Base-by-base conservation (phyloP, 345 rosid species). In the Eucalyptus fibrosa region DNA sequence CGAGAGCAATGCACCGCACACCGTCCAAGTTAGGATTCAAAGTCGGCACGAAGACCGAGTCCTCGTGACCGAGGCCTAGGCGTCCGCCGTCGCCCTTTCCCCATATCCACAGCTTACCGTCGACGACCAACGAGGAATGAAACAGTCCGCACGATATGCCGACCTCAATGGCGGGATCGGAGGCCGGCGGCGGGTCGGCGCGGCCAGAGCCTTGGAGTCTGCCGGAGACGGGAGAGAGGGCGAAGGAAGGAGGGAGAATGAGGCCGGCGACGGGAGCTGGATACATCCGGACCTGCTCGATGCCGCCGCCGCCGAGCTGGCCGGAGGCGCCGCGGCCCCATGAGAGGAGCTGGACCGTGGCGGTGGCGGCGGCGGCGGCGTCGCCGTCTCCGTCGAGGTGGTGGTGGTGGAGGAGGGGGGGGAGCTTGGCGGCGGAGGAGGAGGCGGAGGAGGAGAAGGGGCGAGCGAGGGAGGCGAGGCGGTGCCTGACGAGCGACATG, bases 1-100 rank as follows among this genome's bases (percentile, higher is more conserved):
- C 99, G 7, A 96, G 95, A 91, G 98, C 97, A 59, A 95, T 34
- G 86, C 89, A 91, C 44, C 90, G 92, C 88, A 93, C 95, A 65
- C 92, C 86, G 37, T 94, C 97, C 89, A 96, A 89, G 88, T 94
- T 90, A 53, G 96, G 97, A 89, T 96, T 97, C 81, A 93, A 60
- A 28, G 93, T 96, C 2, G 99, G 99, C 32, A 94, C 90, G 91
- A 97, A 97, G 2, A 92, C 94, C 17, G 98, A 90, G 91, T 94
- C 90, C 91, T 97, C 99, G 47, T 95, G 97, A 18, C 99, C 99
- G 85, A 97, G 93, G 50, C 98, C 99, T 67, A 97, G 92, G 62
- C 99, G 94, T 26, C 98, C 98, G n/a, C 99, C 99, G 85, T 95
- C 99, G 26, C 99, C 99, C 94, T 96, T 97, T 3, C 99, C 99